A percentile compares a stretch with the other conserved stretches of the same genome.
These are phyloP conservation scores for Eucalyptus tenuipes DNA, from an alignment of 345 rosid genomes.

Conservation along the genomic window DNA sequence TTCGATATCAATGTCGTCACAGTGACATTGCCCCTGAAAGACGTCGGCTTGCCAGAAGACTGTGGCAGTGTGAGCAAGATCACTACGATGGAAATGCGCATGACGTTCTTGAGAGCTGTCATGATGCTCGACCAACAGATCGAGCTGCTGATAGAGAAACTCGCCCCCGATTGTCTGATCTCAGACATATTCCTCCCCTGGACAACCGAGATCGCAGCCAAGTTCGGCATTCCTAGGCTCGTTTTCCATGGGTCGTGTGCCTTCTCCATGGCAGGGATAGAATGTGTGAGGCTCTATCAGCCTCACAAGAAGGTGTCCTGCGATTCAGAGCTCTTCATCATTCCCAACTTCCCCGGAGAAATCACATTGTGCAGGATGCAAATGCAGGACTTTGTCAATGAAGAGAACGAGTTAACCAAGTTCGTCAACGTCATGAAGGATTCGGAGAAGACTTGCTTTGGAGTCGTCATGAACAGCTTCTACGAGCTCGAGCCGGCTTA, in stretches of 20 bases:
- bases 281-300: neutral
- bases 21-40: slow-evolving; percentile 6
- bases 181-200: slow-evolving; percentile 20
- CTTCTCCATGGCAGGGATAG: neutral
- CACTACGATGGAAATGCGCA: neutral
- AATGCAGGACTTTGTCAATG: neutral
- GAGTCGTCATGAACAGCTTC: slow-evolving; percentile 58
- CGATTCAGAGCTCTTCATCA: slow-evolving; percentile 13
- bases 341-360: slow-evolving; percentile 21
- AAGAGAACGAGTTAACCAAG: neutral
- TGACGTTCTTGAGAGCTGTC: neutral
- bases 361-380: slow-evolving; percentile 4
- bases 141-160: slow-evolving; percentile 3
- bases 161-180: slow-evolving; percentile 5
- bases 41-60: slow-evolving; percentile 7
- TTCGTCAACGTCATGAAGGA: slow-evolving; percentile 1
- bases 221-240: slow-evolving; percentile 19
- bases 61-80: neutral
- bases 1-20: neutral
- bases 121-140: slow-evolving; percentile 6
- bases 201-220: slow-evolving; percentile 9
- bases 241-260: slow-evolving; percentile 12
- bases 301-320: slow-evolving; percentile 6
- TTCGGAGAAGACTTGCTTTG: slow-evolving; percentile 37
- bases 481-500: slow-evolving; percentile 60